These are phyloP conservation scores for Fomitopsis pinicola DNA, from an alignment of 1,284 basidiomycete genomes.

Conservation along the genomic window DNA sequence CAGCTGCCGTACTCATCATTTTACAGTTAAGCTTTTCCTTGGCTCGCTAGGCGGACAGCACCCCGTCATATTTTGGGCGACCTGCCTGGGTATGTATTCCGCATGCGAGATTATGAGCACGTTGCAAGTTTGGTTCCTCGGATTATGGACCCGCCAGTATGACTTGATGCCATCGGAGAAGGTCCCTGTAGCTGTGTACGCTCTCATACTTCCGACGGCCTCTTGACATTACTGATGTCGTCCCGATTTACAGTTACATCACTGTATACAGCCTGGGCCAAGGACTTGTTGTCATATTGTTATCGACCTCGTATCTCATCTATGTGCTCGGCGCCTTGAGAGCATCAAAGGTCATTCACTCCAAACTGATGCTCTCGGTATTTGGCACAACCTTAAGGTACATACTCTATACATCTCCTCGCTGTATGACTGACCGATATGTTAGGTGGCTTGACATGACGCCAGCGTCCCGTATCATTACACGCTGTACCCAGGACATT, in stretches of 20 bases:
- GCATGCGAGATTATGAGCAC: conserved; percentile 13
- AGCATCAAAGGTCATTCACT: conserved; percentile 57
- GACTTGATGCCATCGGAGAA: conserved; percentile 24
- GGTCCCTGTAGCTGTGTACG: conserved; percentile 19
- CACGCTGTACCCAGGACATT: conserved; percentile 57
- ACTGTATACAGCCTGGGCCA: conserved; percentile 38
- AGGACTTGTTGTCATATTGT: conserved; percentile 21
- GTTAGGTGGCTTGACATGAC: conserved; percentile 50
- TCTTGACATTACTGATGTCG: neutral
- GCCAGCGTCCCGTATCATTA: conserved; percentile 54
- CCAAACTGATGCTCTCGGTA: conserved; percentile 49
- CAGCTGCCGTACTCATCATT: conserved; percentile 3
- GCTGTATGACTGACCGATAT: neutral
- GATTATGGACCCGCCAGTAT: conserved; percentile 27
- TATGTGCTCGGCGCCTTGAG: conserved; percentile 39
- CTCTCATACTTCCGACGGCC: conserved; percentile 5
- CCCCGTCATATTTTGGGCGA: conserved; percentile 29
- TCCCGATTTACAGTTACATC: conserved; percentile 31
- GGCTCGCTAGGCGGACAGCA: conserved; percentile 28
- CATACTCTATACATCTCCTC: neutral
- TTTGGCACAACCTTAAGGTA: conserved; percentile 51
- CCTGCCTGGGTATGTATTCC: conserved; percentile 19
- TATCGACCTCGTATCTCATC: conserved; percentile 25
- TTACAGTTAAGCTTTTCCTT: conserved; percentile 27
- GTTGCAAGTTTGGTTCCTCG: conserved; percentile 24